Conservation (phyloP, 2,329 filamentous ascomycete genomes). For the Scorias spongiosa region DNA sequence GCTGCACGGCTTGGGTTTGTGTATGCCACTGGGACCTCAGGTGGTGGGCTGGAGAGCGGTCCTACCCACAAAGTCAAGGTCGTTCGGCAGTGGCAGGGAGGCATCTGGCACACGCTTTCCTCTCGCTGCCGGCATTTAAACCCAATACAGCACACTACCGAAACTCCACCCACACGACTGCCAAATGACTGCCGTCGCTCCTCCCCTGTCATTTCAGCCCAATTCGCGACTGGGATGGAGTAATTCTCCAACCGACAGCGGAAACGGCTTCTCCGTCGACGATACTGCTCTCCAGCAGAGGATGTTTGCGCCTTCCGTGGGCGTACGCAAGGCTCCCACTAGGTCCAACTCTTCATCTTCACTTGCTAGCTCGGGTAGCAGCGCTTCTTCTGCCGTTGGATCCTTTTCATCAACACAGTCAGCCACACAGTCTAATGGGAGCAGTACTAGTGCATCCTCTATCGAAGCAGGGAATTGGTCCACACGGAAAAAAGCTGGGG, state of each 20-base stretch:
- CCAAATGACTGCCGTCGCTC: slow-evolving; percentile 51
- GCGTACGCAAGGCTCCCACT: slow-evolving; percentile 70
- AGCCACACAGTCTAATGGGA: slow-evolving; percentile 48
- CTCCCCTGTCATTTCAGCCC: slow-evolving; percentile 49
- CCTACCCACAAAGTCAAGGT: too few relatives aligned
- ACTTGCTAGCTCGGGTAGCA: slow-evolving; percentile 47
- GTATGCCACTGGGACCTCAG: too few relatives aligned
- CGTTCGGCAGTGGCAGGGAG: too few relatives aligned
- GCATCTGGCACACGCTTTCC: background rate
- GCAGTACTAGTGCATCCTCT: slow-evolving; percentile 28
- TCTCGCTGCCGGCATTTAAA: background rate
- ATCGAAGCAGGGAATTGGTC: slow-evolving; percentile 26
- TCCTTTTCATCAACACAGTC: slow-evolving; percentile 35
- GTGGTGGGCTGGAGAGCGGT: too few relatives aligned
- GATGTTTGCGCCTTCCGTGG: slow-evolving; percentile 51
- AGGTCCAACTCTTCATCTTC: slow-evolving; percentile 86
- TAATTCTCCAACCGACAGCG: slow-evolving; percentile 33
- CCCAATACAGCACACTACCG: background rate
- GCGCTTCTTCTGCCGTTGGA: slow-evolving; percentile 30
- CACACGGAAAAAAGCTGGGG: slow-evolving; percentile 32
- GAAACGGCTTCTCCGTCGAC: slow-evolving; percentile 52
- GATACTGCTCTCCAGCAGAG: slow-evolving; percentile 71
- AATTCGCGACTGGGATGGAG: slow-evolving; percentile 38
- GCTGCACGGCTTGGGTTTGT: too few relatives aligned
- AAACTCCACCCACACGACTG: background rate